Evolutionary conservation across 2,329 filamentous ascomycete genomes (phyloP).

Genomic region (Coleophoma eucalyptorum): DNA sequence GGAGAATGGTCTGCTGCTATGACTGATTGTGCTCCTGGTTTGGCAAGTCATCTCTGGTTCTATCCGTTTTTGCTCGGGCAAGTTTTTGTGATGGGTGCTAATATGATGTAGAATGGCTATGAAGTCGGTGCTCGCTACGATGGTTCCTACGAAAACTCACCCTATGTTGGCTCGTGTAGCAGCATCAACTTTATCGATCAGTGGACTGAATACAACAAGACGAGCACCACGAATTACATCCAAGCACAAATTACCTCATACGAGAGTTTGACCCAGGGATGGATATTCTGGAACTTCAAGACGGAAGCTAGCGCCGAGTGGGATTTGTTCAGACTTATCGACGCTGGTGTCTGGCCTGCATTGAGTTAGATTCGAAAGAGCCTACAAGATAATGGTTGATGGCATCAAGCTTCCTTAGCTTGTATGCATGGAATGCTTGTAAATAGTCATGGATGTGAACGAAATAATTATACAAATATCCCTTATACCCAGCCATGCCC

Average conservation of each 20-base stretch:
- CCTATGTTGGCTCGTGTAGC: constrained; percentile 46
- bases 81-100: constrained; percentile 17
- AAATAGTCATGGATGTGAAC: no score
- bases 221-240: constrained; percentile 43
- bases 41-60: constrained; percentile 42
- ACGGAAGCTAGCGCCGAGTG: constrained; percentile 45
- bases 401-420: no score
- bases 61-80: no score
- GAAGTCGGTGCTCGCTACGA: constrained; percentile 53
- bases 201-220: constrained; percentile 33
- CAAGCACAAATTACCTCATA: constrained; percentile 48
- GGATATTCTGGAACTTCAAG: constrained; percentile 54
- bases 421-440: no score
- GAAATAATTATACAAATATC: no score
- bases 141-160: constrained; percentile 14
- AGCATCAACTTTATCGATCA: constrained; percentile 42
- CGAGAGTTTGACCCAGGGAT: constrained; percentile 43
- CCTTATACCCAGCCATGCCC: no score
- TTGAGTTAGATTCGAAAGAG: no score
- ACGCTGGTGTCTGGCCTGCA: constrained; percentile 44
- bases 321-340: constrained; percentile 41
- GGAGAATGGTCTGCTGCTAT: constrained; percentile 46
- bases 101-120: constrained; percentile 43
- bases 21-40: constrained; percentile 45
- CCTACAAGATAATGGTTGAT: no score